Conservation (phyloP, 257 asterid species). For the Penstemon davidsonii region DNA sequence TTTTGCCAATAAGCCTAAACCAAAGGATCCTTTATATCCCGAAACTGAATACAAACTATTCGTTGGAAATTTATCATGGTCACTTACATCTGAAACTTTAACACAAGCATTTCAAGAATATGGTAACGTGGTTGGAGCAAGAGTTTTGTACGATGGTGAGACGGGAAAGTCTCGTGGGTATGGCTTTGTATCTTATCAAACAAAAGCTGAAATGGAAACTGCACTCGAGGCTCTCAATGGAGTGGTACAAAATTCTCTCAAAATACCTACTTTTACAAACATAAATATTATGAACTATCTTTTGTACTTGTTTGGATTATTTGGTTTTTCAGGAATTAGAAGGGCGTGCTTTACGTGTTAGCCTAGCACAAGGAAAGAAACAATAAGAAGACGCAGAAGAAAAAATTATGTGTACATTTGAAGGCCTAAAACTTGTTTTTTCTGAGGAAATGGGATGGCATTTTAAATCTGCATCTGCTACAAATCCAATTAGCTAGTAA, state of each 20-base stretch:
- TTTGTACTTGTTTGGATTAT: not conserved
- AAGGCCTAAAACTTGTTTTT: slow-evolving; percentile 19
- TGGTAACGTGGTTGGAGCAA: slow-evolving; percentile 74
- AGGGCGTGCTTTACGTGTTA: slow-evolving; percentile 73
- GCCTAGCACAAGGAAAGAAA: slow-evolving; percentile 80
- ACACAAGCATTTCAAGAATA: slow-evolving; percentile 60
- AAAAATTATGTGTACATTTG: slow-evolving; percentile 13
- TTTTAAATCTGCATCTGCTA: slow-evolving; percentile 21
- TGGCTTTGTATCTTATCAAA: slow-evolving; percentile 74
- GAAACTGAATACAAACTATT: slow-evolving; percentile 86
- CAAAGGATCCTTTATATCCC: slow-evolving; percentile 80
- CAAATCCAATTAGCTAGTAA: slow-evolving; percentile 11
- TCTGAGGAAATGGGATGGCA: slow-evolving; percentile 3
- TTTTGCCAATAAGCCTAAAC: slow-evolving; percentile 81
- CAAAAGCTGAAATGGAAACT: slow-evolving; percentile 63
- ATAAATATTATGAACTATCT: not conserved
- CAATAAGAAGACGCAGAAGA: slow-evolving; percentile 33
- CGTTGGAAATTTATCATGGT: slow-evolving; percentile 81
- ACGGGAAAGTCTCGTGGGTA: slow-evolving; percentile 89
- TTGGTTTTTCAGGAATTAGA: slow-evolving; percentile 64
- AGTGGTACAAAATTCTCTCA: slow-evolving; percentile 49
- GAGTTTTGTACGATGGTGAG: slow-evolving; percentile 80
- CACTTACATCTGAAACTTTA: slow-evolving; percentile 66
- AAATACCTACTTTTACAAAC: not conserved
- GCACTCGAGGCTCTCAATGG: slow-evolving; percentile 78